A percentile compares a stretch with the other conserved stretches of the same genome.
phyloP scores from a whole-genome alignment of 305 asterid genomes.

The Fraxinus xanthoxyloides region DNA sequence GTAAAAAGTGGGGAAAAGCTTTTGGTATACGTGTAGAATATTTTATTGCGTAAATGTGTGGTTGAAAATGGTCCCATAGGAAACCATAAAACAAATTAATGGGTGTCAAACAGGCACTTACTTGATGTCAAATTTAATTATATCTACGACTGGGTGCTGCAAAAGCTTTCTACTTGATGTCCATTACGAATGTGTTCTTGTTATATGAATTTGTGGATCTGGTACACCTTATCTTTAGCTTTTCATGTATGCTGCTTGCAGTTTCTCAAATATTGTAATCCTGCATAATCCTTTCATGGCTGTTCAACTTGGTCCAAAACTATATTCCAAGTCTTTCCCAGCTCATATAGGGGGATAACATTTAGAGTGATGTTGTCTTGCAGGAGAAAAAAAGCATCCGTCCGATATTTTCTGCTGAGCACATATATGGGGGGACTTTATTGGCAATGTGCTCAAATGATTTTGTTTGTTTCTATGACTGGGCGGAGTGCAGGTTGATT shows the following conservation, averaged over 20 bases:
- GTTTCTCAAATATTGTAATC: neutral
- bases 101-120: neutral
- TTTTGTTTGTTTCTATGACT: conserved; percentile 91
- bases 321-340: neutral
- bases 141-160: neutral
- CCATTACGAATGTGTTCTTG: neutral
- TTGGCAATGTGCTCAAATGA: conserved; percentile 96
- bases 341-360: conserved; percentile 20
- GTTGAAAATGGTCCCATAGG: neutral
- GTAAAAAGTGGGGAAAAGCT: neutral
- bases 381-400: conserved; percentile 99
- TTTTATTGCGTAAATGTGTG: neutral
- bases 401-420: conserved; percentile 97
- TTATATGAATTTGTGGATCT: neutral
- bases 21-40: neutral
- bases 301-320: neutral
- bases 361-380: conserved; percentile 28
- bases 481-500: conserved; percentile 95
- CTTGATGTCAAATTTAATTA: neutral
- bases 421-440: conserved; percentile 78
- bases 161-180: neutral
- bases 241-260: neutral
- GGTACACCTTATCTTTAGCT: neutral
- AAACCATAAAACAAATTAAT: neutral
- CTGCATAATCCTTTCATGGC: neutral